Evolutionary conservation across 345 rosid genomes (phyloP).

Genomic region (Eucalyptus regnans): DNA sequence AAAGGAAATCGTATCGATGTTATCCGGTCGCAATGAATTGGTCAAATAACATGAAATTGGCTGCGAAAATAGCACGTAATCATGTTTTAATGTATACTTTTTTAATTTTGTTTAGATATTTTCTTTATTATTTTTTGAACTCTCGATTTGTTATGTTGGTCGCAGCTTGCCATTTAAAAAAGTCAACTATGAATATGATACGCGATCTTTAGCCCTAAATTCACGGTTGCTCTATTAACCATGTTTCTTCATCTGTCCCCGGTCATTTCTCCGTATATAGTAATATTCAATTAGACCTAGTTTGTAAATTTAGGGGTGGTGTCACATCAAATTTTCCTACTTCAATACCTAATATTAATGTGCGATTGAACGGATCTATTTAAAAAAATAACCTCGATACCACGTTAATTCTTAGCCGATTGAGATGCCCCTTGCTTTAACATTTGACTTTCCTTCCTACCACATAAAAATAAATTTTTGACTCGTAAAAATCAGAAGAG

Average conservation of each 20-base stretch:
- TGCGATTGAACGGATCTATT: neutral
- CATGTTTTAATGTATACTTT: neutral
- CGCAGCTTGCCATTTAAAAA: neutral
- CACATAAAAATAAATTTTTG: fast-evolving
- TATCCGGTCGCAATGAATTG: neutral
- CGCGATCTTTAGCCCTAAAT: neutral
- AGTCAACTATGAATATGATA: neutral
- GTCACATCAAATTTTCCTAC: neutral
- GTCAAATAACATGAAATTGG: no score
- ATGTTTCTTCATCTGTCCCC: neutral
- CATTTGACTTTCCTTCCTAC: neutral
- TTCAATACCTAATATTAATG: neutral
- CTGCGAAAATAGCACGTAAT: fast-evolving
- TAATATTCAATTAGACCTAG: neutral
- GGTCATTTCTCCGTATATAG: neutral
- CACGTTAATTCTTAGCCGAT: neutral
- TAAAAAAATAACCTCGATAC: neutral
- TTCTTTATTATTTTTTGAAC: neutral
- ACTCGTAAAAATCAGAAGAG: neutral
- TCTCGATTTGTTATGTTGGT: neutral
- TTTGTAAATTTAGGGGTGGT: neutral
- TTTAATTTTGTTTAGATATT: neutral
- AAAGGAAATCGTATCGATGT: neutral
- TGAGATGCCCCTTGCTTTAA: neutral
- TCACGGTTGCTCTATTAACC: neutral